These are phyloP conservation scores for Malbranchea cinnamomea DNA, from an alignment of 2,329 filamentous ascomycete species.

Conservation along the genomic window DNA sequence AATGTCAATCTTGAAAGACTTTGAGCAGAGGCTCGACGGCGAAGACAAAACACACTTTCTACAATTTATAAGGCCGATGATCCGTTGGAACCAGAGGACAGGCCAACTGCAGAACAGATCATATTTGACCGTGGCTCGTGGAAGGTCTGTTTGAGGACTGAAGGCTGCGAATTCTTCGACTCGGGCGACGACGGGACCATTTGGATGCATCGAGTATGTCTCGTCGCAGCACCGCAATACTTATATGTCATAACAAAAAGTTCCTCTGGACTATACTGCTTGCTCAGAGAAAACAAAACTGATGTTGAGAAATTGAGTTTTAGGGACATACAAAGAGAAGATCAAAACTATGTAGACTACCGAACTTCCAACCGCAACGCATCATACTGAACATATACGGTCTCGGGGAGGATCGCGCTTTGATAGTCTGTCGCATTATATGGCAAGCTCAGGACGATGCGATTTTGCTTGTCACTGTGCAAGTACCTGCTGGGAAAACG, in stretches of 20 bases:
- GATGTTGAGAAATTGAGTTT: no score
- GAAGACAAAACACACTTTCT: conserved; percentile 20
- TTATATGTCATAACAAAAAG: no score
- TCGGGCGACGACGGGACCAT: no score
- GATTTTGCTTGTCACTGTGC: conserved; percentile 39
- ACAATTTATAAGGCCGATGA: conserved; percentile 12
- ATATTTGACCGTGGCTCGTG: conserved; percentile 5
- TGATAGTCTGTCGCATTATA: conserved; percentile 45
- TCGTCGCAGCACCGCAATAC: no score
- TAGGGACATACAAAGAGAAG: no score
- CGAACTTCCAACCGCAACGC: conserved; percentile 46
- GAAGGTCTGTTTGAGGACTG: no score
- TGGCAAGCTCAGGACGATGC: conserved; percentile 43
- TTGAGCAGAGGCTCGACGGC: conserved; percentile 5
- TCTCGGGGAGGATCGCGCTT: conserved; percentile 39
- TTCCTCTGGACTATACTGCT: no score
- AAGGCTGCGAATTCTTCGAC: no score
- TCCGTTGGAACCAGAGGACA: conserved; percentile 14
- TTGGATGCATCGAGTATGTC: no score
- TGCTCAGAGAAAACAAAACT: no score
- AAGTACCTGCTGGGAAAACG: conserved; percentile 36
- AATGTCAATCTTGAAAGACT: conserved; percentile 4
- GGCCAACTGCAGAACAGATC: conserved; percentile 18
- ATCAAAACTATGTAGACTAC: no score
- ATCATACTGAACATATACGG: conserved; percentile 51